Percentiles rank a stretch among this genome's conserved stretches.
Conservation (phyloP, 257 asterid species). For the Gentiana dahurica region DNA sequence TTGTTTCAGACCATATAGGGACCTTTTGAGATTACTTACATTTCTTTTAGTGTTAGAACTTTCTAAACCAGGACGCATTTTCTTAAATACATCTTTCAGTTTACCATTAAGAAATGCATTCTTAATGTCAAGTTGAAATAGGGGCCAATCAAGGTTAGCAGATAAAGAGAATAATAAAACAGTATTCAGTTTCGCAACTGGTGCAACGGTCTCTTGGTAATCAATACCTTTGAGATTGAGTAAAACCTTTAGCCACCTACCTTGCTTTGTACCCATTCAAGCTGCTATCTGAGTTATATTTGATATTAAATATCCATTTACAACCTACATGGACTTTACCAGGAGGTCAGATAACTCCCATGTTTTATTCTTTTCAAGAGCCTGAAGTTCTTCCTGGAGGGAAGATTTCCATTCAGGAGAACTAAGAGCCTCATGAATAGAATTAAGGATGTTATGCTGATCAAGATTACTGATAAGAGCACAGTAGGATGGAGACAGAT, state of each 20-base stretch:
- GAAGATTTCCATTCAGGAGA: not conserved
- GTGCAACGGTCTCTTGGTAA: not conserved
- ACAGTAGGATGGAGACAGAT: no score
- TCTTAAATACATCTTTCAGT: not conserved
- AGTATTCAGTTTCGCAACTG: no score
- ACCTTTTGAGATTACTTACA: not conserved
- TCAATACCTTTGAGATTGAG: no score
- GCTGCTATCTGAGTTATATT: not conserved
- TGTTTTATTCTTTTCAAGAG: not conserved
- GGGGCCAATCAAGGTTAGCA: no score
- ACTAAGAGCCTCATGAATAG: not conserved
- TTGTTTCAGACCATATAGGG: not conserved
- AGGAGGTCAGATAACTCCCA: not conserved
- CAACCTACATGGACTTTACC: not conserved
- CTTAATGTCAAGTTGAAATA: no score
- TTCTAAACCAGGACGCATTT: not conserved
- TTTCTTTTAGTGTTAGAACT: not conserved
- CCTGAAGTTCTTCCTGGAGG: conserved; percentile 2
- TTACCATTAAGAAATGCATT: no score
- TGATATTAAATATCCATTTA: not conserved
- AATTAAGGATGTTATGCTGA: not conserved
- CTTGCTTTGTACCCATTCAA: not conserved
- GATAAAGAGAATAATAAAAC: no score
- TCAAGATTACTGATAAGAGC: no score
- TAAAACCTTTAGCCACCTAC: no score